Evolutionary conservation across 192 early-diverging fungal species (phyloP), one percentile per base, ranked within the genome.

Genomic region (Coemansia sp.): DNA sequence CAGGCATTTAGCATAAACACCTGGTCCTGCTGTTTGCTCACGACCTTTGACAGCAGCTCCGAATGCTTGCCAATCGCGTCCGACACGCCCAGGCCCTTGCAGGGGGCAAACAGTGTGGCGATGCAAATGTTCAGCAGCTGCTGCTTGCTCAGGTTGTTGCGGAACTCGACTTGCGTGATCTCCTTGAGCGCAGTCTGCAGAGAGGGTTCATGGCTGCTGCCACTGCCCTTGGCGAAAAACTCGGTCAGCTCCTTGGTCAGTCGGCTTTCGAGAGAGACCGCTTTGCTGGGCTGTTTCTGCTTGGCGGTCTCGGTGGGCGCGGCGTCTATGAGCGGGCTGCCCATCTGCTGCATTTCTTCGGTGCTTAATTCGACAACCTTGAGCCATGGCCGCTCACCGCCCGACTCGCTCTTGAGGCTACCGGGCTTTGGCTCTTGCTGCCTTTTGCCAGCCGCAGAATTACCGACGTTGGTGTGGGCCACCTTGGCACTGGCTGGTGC

Each of bases 141-240:
- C 52, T 84, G 86, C 80, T 94, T 94, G 59, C 84, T 82, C 62
- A 94, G 74, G 64, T 88, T 88, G 72, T 94, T 87, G 41, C 90
- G 88, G 83, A 93, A 93, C 77, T 94, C 93, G 8, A 92, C 60
- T 13, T 91, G 88, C 4, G 92, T 94, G 36, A 93, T 86, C 65
- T 94, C 90, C 65, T 93, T 93, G 45, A 91, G 82, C 69, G 89
- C 85, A 3, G 85, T 86, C 7, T 84, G 75, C 37, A 85, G 61
- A 16, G 76, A 43, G 0, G 58, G 59, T 52, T 39, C 43, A 20
- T 68, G 31, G 42, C 48, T 56, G 12, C 43, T 42, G 36, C 25
- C 38, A 33, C 37, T 58, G 33, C 64, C 69, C 16, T 14, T 59
- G 8, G 65, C 64, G 47, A 70, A 37, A 6, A 58, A 55, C 31